Conservation (phyloP, 345 rosid genomes). For the Eucalyptus caleyi region DNA sequence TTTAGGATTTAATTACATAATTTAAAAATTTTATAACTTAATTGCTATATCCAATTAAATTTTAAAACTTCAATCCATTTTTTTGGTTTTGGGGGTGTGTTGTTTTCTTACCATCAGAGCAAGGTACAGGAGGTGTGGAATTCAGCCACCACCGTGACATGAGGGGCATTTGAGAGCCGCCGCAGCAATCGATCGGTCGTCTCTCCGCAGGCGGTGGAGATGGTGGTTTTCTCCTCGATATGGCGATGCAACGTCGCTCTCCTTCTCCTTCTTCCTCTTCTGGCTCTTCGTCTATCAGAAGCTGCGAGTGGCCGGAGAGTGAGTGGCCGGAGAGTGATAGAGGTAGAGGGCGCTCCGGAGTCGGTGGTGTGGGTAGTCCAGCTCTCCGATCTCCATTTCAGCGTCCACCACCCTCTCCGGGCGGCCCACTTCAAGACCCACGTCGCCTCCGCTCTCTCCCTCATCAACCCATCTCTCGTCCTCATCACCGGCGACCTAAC, state of each 20-base stretch:
- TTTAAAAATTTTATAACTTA: no score
- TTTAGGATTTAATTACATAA: no score
- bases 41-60: no score
- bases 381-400: conserved; percentile 97
- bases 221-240: background rate
- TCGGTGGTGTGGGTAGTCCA: conserved; percentile 85
- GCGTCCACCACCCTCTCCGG: conserved; percentile 82
- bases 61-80: no score
- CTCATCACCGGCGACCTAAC: conserved; percentile 94
- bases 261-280: background rate
- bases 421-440: conserved; percentile 51
- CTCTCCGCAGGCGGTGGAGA: background rate
- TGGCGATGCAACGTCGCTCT: background rate
- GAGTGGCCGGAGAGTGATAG: conserved; percentile 23
- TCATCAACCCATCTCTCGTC: conserved; percentile 81
- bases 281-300: background rate
- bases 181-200: background rate
- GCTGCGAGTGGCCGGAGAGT: conserved; percentile 8
- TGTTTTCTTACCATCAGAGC: background rate
- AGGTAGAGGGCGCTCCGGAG: conserved; percentile 51
- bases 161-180: background rate
- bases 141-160: background rate
- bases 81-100: no score
- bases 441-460: conserved; percentile 56
- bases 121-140: background rate